Conservation (phyloP, 2,329 filamentous ascomycete species). For the Ceratocystis eucalypticola region DNA sequence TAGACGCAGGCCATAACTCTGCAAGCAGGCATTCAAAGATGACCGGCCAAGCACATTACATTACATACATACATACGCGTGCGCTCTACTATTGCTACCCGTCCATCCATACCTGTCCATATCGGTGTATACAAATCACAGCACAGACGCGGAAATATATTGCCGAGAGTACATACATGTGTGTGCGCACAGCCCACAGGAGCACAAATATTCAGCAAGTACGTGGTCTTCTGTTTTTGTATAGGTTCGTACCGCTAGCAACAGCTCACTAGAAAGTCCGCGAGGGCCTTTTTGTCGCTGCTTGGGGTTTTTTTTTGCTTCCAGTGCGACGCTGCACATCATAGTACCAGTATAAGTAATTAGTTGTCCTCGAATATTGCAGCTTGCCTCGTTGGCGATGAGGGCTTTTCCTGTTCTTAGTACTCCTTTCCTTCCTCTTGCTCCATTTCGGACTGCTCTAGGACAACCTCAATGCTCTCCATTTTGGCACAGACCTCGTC, state of each 20-base stretch:
- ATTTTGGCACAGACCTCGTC: background rate
- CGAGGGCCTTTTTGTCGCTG: background rate
- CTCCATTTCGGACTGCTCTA: background rate
- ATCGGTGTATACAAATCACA: background rate
- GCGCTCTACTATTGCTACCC: background rate
- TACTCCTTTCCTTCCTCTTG: background rate
- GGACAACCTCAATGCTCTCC: background rate
- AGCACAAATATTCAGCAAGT: background rate
- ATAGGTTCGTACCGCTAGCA: background rate
- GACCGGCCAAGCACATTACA: too few relatives aligned
- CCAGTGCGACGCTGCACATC: background rate
- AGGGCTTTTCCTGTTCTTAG: background rate
- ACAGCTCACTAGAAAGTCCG: background rate
- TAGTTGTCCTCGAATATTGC: background rate
- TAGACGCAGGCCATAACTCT: too few relatives aligned
- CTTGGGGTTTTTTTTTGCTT: background rate
- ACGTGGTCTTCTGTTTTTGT: background rate
- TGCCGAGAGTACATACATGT: slow-evolving; percentile 1
- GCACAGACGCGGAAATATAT: slow-evolving; percentile 7
- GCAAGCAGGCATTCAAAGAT: too few relatives aligned
- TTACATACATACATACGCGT: too few relatives aligned
- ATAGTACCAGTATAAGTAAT: background rate
- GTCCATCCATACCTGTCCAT: background rate
- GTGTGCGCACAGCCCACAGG: background rate
- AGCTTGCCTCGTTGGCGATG: background rate